Evolutionary conservation across 768 basidiomycete genomes (phyloP).

Genomic region (Mycena amicta): DNA sequence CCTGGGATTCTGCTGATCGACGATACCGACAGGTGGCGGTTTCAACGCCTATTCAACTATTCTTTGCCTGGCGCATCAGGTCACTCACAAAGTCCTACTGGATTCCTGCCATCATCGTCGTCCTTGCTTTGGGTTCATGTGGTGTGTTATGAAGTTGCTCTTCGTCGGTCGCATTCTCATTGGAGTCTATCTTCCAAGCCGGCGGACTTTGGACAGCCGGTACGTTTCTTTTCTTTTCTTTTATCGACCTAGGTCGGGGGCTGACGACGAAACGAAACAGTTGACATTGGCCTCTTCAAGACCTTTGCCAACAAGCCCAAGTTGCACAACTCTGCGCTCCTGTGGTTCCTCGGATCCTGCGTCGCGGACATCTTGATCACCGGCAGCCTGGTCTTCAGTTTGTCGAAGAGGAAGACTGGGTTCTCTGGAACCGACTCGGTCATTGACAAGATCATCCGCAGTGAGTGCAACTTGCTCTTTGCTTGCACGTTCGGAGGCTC

Average conservation of each 20-base stretch:
- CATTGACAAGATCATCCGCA: conserved; percentile 22
- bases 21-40: conserved; percentile 36
- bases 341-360: conserved; percentile 48
- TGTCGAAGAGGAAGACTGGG: conserved; percentile 27
- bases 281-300: conserved; percentile 36
- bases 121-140: conserved; percentile 38
- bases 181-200: conserved; percentile 28
- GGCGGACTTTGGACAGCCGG: conserved; percentile 45
- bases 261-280: conserved; percentile 11
- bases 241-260: background rate
- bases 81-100: conserved; percentile 42
- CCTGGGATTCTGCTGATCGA: background rate
- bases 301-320: conserved; percentile 44
- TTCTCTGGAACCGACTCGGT: conserved; percentile 21
- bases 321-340: conserved; percentile 44
- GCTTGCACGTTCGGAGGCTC: background rate
- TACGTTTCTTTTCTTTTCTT: background rate
- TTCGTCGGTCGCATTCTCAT: background rate
- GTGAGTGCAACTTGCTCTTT: conserved; percentile 3
- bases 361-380: conserved; percentile 47
- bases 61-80: conserved; percentile 47
- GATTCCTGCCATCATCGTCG: conserved; percentile 34
- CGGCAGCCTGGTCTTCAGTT: conserved; percentile 35
- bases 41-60: conserved; percentile 51
- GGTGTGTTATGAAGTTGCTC: conserved; percentile 26